These are phyloP conservation scores for Multifurca ochricompacta DNA, from an alignment of 768 basidiomycete genomes.

Conservation along the genomic window DNA sequence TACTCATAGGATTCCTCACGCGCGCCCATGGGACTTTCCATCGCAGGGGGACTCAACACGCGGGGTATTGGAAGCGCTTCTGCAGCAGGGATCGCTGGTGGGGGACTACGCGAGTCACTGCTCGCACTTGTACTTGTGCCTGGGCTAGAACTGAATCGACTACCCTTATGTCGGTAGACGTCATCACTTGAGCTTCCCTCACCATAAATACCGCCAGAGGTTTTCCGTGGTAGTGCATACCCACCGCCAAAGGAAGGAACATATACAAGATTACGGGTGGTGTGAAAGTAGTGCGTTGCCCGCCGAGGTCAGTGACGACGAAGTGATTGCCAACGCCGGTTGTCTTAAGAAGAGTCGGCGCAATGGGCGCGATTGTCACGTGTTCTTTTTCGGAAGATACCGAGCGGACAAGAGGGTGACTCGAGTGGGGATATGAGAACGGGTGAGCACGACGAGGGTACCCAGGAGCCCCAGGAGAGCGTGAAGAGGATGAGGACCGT, in stretches of 20 bases:
- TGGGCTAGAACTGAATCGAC: conserved; percentile 31
- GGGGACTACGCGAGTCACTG: conserved; percentile 13
- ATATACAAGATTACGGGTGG: conserved; percentile 67
- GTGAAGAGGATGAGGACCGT: conserved; percentile 35
- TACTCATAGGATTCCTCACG: conserved; percentile 13
- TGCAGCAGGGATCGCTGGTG: conserved; percentile 14
- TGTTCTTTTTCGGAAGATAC: conserved; percentile 40
- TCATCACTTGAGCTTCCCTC: conserved; percentile 24
- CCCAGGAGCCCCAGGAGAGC: conserved; percentile 19
- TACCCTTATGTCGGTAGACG: conserved; percentile 30
- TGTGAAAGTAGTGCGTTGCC: conserved; percentile 17
- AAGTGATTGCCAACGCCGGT: conserved; percentile 40
- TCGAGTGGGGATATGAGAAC: conserved; percentile 19
- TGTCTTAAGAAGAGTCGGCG: conserved; percentile 84
- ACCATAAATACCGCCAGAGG: conserved; percentile 22
- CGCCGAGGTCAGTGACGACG: conserved; percentile 25
- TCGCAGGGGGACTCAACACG: conserved; percentile 3
- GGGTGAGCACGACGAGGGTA: conserved; percentile 21
- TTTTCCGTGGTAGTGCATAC: conserved; percentile 23
- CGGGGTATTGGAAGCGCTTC: conserved; percentile 13
- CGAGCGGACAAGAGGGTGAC: conserved; percentile 29
- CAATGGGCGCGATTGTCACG: conserved; percentile 64
- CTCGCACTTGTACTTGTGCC: conserved; percentile 21
- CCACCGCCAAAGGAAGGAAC: conserved; percentile 41
- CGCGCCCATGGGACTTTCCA: conserved; percentile 6